phyloP scores from a whole-genome alignment of 305 asterid species.

The Solanum hybrid region DNA sequence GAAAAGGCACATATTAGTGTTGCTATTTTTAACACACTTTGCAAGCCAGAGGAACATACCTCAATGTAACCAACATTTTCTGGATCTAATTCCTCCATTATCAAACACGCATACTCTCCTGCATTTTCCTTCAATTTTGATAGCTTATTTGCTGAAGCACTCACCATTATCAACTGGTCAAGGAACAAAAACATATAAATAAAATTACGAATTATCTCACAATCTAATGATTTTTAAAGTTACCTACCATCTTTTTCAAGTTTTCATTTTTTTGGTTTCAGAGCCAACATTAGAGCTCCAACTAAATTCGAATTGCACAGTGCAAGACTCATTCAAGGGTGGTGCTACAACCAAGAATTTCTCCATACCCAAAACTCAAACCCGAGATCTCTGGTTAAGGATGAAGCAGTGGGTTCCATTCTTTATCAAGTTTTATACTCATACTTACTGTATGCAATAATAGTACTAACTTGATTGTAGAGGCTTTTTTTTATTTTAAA shows the following conservation, averaged over 20 bases:
- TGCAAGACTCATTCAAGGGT: too few species aligned
- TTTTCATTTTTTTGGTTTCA: not conserved
- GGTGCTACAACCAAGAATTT: not conserved
- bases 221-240: not conserved
- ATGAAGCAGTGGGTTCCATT: not conserved
- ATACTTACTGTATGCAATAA: not conserved
- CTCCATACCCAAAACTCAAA: not conserved
- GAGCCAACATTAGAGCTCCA: not conserved
- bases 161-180: conserved; percentile 70
- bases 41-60: conserved; percentile 27
- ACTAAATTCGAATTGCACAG: not conserved
- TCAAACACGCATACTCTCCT: conserved; percentile 66
- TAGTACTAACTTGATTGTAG: not conserved
- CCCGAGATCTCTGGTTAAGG: too few species aligned
- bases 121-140: conserved; percentile 78
- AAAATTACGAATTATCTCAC: not conserved
- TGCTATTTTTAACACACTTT: not conserved
- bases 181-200: not conserved
- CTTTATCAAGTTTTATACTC: too few species aligned
- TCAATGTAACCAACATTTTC: conserved; percentile 73
- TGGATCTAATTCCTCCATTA: conserved; percentile 93
- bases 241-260: not conserved
- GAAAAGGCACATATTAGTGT: not conserved
- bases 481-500: not conserved
- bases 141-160: conserved; percentile 87